phyloP scores from a whole-genome alignment of 305 asterid genomes.

The Fraxinus xanthoxyloides region DNA sequence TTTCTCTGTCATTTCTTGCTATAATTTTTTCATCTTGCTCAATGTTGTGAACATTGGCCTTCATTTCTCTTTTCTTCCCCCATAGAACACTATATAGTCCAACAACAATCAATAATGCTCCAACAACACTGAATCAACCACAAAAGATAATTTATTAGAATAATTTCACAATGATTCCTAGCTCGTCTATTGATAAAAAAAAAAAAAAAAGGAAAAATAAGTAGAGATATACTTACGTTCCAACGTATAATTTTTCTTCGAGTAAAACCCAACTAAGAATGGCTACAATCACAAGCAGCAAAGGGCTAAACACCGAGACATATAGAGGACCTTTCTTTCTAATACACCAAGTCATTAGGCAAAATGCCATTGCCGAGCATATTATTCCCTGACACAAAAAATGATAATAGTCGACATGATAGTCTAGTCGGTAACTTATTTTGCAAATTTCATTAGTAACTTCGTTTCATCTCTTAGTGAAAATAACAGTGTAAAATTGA shows the following conservation, averaged over 20 bases:
- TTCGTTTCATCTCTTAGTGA: background rate
- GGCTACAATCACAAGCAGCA: conserved; percentile 79
- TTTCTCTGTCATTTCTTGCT: background rate
- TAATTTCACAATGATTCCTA: background rate
- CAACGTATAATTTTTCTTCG: conserved; percentile 55
- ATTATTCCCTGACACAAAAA: conserved; percentile 53
- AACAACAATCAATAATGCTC: conserved; percentile 62
- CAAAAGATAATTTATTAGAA: background rate
- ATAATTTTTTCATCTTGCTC: background rate
- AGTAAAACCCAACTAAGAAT: conserved; percentile 80
- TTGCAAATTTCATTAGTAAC: background rate
- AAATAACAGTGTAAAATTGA: too few species aligned
- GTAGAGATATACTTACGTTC: conserved; percentile 54
- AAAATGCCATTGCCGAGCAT: conserved; percentile 76
- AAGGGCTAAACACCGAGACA: conserved; percentile 83
- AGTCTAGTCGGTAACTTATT: background rate
- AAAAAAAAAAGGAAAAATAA: too few species aligned
- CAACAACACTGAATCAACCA: conserved; percentile 50
- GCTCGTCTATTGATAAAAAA: background rate
- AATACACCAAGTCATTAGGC: conserved; percentile 78
- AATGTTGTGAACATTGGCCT: background rate
- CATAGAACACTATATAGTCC: conserved; percentile 82
- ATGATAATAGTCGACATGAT: background rate
- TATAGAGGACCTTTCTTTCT: conserved; percentile 79
- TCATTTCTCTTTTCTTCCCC: conserved; percentile 71